A percentile compares a stretch with the other conserved stretches of the same genome.
These are phyloP conservation scores for Macrophomina tecta DNA, from an alignment of 2,329 filamentous ascomycete genomes.

Conservation along the genomic window DNA sequence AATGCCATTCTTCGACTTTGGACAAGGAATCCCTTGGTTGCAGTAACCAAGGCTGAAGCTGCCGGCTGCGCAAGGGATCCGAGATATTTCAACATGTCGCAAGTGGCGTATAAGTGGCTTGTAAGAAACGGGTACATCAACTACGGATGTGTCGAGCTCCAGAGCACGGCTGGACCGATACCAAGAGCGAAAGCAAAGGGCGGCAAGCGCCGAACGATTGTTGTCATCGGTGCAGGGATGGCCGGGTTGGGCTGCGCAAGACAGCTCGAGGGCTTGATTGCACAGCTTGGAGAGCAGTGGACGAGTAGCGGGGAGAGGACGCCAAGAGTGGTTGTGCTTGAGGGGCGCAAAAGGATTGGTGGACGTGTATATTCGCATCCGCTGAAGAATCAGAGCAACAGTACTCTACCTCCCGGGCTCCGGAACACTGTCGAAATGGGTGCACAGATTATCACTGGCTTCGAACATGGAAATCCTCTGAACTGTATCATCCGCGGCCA, in stretches of 20 bases:
- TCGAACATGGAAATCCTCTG: conserved; percentile 91
- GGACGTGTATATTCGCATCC: conserved; percentile 91
- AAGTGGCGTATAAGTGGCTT: conserved; percentile 91
- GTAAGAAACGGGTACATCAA: conserved; percentile 93
- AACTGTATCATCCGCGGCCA: conserved; percentile 91
- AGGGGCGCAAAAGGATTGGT: conserved; percentile 85
- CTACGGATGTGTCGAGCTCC: conserved; percentile 86
- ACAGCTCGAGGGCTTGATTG: conserved; percentile 85
- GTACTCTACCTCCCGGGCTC: conserved; percentile 59
- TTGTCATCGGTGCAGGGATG: conserved; percentile 92
- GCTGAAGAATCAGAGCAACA: conserved; percentile 63
- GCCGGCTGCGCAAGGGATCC: conserved; percentile 86
- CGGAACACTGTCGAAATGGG: conserved; percentile 92
- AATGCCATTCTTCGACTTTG: conserved; percentile 93
- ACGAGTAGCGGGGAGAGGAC: conserved; percentile 68
- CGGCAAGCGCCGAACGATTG: conserved; percentile 71
- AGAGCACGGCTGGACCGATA: conserved; percentile 48
- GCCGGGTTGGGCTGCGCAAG: conserved; percentile 90
- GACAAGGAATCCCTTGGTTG: conserved; percentile 82
- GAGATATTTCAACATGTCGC: conserved; percentile 88
- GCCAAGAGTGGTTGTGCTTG: conserved; percentile 79
- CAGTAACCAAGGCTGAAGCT: conserved; percentile 83
- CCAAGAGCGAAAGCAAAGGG: conserved; percentile 49
- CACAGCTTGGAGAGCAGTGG: conserved; percentile 76
- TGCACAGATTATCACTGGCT: conserved; percentile 97